A percentile compares a stretch with the other conserved stretches of the same genome.
These are phyloP conservation scores for Ophiostoma pallidulum DNA, from an alignment of 2,329 filamentous ascomycete genomes.

Conservation along the genomic window DNA sequence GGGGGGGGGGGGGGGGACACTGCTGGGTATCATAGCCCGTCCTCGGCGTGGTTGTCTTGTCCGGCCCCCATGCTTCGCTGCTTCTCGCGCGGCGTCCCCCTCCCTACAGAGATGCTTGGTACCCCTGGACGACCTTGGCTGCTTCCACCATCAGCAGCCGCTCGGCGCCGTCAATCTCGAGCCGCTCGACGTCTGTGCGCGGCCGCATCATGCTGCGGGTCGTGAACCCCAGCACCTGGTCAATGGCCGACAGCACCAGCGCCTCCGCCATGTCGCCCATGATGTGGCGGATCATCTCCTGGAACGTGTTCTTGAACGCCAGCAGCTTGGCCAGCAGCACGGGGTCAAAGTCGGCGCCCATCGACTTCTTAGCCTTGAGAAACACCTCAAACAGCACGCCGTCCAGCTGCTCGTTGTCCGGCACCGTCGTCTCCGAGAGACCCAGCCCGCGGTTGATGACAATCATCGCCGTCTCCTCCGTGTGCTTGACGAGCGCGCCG, in stretches of 20 bases:
- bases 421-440: constrained; percentile 32
- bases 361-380: constrained; percentile 11
- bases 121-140: constrained; percentile 18
- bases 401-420: constrained; percentile 35
- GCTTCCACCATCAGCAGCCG: constrained; percentile 23
- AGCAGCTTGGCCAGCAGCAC: constrained; percentile 33
- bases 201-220: constrained; percentile 29
- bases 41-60: too few species aligned
- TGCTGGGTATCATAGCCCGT: too few species aligned
- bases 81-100: too few species aligned
- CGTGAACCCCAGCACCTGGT: constrained; percentile 40
- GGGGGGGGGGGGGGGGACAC: too few species aligned
- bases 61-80: too few species aligned
- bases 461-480: constrained; percentile 41
- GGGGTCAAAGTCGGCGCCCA: constrained; percentile 22
- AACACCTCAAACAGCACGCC: constrained; percentile 38
- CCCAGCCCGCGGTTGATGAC: constrained; percentile 43
- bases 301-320: constrained; percentile 37
- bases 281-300: constrained; percentile 32
- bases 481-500: constrained; percentile 28
- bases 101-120: constrained; percentile 15
- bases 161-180: constrained; percentile 24
- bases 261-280: constrained; percentile 35
- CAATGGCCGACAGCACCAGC: constrained; percentile 40
- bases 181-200: constrained; percentile 20